These are phyloP conservation scores for Lactarius hatsudake DNA, from an alignment of 768 basidiomycete species.

Conservation along the genomic window DNA sequence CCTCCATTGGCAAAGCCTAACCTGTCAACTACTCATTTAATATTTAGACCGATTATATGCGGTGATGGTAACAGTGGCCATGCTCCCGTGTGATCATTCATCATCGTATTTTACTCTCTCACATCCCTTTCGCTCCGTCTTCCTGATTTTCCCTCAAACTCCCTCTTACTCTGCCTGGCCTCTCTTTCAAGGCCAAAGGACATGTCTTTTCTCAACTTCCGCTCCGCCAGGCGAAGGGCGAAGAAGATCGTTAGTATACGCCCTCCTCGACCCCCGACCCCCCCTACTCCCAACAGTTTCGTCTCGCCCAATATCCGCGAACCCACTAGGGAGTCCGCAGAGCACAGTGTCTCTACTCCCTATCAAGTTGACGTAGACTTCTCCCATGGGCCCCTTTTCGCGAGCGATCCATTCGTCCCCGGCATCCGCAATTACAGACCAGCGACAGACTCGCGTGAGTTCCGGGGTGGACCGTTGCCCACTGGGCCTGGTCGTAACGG, in stretches of 20 bases:
- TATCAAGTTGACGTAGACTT: conserved; percentile 20
- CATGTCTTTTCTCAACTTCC: conserved; percentile 23
- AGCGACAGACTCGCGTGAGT: background rate
- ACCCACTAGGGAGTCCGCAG: background rate
- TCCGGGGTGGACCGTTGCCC: background rate
- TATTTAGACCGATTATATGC: background rate
- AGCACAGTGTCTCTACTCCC: background rate
- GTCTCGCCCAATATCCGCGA: conserved; percentile 13
- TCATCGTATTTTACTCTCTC: conserved; percentile 14
- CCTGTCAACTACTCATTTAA: background rate
- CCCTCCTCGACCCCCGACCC: background rate
- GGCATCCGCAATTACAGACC: background rate
- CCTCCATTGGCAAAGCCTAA: background rate
- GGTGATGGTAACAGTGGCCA: conserved; percentile 15
- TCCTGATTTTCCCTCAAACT: background rate
- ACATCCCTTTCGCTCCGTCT: background rate
- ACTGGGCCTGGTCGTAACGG: background rate
- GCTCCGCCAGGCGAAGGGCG: conserved; percentile 26
- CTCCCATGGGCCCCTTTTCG: conserved; percentile 15
- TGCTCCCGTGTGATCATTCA: conserved; percentile 3
- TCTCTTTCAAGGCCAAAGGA: conserved; percentile 5
- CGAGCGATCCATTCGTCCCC: conserved; percentile 6
- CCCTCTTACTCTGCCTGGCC: background rate
- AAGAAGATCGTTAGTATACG: conserved; percentile 21
- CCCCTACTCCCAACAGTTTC: conserved; percentile 6